These are phyloP conservation scores for Yamadazyma laniorum DNA, from an alignment of 805 yeast species.

Conservation along the genomic window DNA sequence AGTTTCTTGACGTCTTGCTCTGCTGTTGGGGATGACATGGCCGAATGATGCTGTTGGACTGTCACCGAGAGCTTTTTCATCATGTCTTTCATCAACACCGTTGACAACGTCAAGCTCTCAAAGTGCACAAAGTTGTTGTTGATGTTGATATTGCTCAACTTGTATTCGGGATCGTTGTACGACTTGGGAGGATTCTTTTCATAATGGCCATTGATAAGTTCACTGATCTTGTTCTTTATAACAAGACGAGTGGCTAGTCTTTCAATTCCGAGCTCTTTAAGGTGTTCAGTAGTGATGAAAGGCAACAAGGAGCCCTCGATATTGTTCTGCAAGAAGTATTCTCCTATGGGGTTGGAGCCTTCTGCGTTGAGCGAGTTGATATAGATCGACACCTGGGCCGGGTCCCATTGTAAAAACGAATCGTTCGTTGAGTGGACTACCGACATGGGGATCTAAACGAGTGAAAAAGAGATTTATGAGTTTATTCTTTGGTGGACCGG, in stretches of 20 bases:
- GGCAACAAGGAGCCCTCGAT: conserved; percentile 74
- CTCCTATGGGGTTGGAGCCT: conserved; percentile 21
- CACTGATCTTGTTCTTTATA: conserved; percentile 59
- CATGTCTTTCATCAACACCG: conserved; percentile 36
- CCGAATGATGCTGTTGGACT: conserved; percentile 17
- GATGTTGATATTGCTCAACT: conserved; percentile 30
- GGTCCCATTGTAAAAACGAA: conserved; percentile 43
- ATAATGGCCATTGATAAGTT: conserved; percentile 42
- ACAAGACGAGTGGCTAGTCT: conserved; percentile 54
- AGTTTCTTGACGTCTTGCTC: conserved; percentile 39
- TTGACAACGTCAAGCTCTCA: conserved; percentile 38
- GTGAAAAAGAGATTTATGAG: neutral
- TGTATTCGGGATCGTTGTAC: conserved; percentile 27
- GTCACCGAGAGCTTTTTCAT: conserved; percentile 22
- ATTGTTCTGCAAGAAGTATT: conserved; percentile 51
- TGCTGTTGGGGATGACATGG: conserved; percentile 13
- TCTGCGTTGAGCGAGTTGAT: conserved; percentile 24
- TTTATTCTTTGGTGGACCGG: neutral
- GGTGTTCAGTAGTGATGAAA: conserved; percentile 64
- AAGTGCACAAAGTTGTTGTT: conserved; percentile 35
- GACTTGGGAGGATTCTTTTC: conserved; percentile 23
- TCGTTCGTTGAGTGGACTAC: conserved; percentile 20
- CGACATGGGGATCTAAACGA: conserved; percentile 1
- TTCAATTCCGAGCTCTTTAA: conserved; percentile 66
- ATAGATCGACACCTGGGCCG: conserved; percentile 43